Base-by-base conservation (phyloP, 2,329 filamentous ascomycete species). In the Phialocephala sp. region DNA sequence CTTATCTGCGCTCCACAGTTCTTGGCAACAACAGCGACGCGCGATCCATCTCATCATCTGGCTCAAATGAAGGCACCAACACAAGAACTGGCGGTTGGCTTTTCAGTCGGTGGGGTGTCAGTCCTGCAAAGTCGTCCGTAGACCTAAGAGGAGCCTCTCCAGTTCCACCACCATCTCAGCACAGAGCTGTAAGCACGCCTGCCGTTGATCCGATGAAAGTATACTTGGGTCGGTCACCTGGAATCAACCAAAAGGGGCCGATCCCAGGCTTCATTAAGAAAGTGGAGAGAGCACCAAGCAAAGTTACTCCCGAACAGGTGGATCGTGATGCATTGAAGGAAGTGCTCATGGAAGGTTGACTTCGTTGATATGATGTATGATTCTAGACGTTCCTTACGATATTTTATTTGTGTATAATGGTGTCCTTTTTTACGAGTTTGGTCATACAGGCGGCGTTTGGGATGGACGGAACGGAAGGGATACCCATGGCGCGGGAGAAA, bases 171-270 rank as follows among this genome's bases (percentile, higher is more conserved):
- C n/a, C 63, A n/a, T 35, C 63, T 62, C 65, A 66, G 37, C 59
- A 71, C 14, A 65, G 72, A 63, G 59, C 73, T 18, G 73, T 77
- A 41, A 75, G 74, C 39, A 76, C 77, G 27, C 75, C 79, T 12
- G 76, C 59, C 69, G 72, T 47, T 70, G 79, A 65, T 78, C 72
- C 64, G 77, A 76, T 76, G 56, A 66, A 68, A 62, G 67, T 69
- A 63, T 77, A 79, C 12, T 61, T 79, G 39, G 80, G 80, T 52
- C 83, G 91, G 52, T 79, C 85, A 4, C 86, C 91, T 1, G 92
- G 92, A 0, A 92, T 95, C 74, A 95, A 95, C 73, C 92, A 94
- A 75, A 84, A 86, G 1, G 92, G 92, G 0, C 83, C 87, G 0
- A 89, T 95, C 52, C 87, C 90, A 0, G 91, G 92, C 0, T 90